Base-by-base conservation (phyloP, 179 eudicot genomes). In the Carnegiea gigantea region DNA sequence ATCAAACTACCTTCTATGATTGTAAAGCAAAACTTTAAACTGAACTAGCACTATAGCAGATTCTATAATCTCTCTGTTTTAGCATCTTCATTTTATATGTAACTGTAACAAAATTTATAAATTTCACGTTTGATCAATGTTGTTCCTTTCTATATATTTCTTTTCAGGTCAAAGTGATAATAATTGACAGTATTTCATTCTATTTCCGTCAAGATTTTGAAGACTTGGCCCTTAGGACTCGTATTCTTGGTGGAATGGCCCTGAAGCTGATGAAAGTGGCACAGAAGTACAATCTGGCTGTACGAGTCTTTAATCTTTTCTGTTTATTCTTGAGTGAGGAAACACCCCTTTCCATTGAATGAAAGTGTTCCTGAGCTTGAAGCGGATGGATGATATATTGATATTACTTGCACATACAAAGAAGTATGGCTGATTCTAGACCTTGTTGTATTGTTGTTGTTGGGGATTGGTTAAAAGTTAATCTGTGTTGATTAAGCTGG, bases 141-240 rank as follows among this genome's bases (percentile, higher is more conserved):
- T 9, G 12, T 81, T 38, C 21, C 30, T 18, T 59, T 59, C 24
- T 36, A 53, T 33, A 73, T 72, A 76, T 80, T 7, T 73, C 6
- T 11, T 83, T 70, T 44, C 95, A 96, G 99, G 92, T 94, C 86
- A 96, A 92, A 88, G 68, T 94, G 82, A 91, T 95, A 46, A 84
- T 96, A 75, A 89, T 96, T 83, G 99, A 96, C 79, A 96, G 98
- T 78, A 82, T 95, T 40, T 91, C 96, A 77, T 94, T 92, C 87
- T 97, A 96, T 88, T 94, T 96, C 88, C 97, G 99, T 79, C 98
- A 94, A 88, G 99, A 94, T 88, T 96, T 96, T 82, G 96, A 96
- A 72, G 95, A 95, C 85, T 87, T 92, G 93, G 93, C 96, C 77
- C 97, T 91, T 40, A 88, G 99, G 87, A 92, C 98, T 70, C 89